A percentile compares a stretch with the other conserved stretches of the same genome.
phyloP scores from a whole-genome alignment of 805 yeast genomes.

The Saccharomycopsis schoenii region DNA sequence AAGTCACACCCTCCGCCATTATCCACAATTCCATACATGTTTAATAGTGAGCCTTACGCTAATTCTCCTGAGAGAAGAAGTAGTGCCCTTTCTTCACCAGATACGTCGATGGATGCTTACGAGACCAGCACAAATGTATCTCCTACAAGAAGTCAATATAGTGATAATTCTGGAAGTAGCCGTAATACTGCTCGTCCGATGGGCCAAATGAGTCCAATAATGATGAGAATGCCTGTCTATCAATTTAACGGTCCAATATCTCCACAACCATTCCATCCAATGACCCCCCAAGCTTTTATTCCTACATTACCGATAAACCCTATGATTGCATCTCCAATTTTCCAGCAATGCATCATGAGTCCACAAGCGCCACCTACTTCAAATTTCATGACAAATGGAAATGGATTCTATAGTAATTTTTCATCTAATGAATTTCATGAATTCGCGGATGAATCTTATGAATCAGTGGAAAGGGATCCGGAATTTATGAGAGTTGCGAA shows the following conservation, averaged over 20 bases:
- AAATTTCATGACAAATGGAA: background rate
- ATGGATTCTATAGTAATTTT: background rate
- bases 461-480: background rate
- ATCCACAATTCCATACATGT: background rate
- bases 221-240: background rate
- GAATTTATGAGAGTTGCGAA: background rate
- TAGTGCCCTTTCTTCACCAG: background rate
- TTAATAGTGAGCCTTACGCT: background rate
- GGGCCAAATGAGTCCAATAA: background rate
- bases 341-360: background rate
- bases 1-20: background rate
- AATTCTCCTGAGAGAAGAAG: background rate
- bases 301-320: background rate
- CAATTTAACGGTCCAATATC: background rate
- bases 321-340: background rate
- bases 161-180: background rate
- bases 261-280: background rate
- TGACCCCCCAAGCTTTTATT: background rate
- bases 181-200: background rate
- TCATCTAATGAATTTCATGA: background rate
- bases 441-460: background rate
- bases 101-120: background rate
- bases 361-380: background rate
- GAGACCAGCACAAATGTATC: background rate
- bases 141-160: background rate